Percentiles rank a stretch among this genome's conserved stretches.
Conservation (phyloP, 257 asterid genomes). For the Petunia secreta region DNA sequence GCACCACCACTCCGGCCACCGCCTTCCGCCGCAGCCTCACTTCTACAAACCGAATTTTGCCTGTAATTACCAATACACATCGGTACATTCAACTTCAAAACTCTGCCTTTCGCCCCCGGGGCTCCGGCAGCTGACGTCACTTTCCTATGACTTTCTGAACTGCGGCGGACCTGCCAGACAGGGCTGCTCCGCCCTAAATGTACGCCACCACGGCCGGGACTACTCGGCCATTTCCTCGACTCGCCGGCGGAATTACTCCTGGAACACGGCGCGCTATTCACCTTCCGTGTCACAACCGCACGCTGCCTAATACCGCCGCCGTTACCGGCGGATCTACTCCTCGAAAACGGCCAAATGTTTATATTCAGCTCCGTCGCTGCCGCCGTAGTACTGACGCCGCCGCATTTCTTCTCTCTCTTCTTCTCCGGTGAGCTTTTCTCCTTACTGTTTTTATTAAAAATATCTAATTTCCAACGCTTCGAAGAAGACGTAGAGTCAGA, state of each 20-base stretch:
- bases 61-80: not conserved
- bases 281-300: constrained; percentile 57
- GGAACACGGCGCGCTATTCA: constrained; percentile 94
- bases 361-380: constrained; percentile 64
- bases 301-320: constrained; percentile 48
- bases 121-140: constrained; percentile 27
- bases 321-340: constrained; percentile 93
- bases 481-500: constrained; percentile 49
- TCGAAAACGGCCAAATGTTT: constrained; percentile 80
- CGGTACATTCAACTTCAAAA: constrained; percentile 11
- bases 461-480: constrained; percentile 72
- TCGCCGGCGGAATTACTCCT: constrained; percentile 83
- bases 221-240: constrained; percentile 60
- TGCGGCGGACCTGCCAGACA: constrained; percentile 77
- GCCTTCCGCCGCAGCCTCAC: not conserved
- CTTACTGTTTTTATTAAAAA: constrained; percentile 48
- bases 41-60: not conserved
- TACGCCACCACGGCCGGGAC: constrained; percentile 23
- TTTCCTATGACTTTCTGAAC: constrained; percentile 50
- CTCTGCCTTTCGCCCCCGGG: not conserved
- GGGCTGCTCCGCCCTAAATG: constrained; percentile 74
- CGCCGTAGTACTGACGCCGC: constrained; percentile 27
- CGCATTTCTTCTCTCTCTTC: constrained; percentile 55
- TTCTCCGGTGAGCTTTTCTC: constrained; percentile 41
- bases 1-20: not conserved